Evolutionary conservation across 129 eudicot species (phyloP).

Genomic region (Calendula officinalis): DNA sequence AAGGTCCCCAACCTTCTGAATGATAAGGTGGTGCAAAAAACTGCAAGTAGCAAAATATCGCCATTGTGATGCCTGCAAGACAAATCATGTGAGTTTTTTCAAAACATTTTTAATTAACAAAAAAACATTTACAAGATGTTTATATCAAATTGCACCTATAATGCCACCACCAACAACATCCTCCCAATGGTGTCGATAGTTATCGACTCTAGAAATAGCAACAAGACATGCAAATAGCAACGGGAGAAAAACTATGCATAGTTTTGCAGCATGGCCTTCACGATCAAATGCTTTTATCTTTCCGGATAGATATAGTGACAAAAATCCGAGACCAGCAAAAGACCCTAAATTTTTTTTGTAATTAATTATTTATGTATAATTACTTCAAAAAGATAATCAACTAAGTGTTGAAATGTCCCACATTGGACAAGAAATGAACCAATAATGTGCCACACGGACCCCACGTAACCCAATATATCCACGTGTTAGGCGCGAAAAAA

Average conservation of each 20-base stretch:
- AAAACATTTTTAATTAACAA: not conserved
- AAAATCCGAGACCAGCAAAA: conserved; percentile 51
- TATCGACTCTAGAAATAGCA: conserved; percentile 36
- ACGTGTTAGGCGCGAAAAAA: too few species aligned
- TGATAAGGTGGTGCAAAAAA: conserved; percentile 82
- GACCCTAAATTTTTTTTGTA: conserved; percentile 33
- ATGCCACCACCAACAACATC: conserved; percentile 36
- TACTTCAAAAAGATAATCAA: not conserved
- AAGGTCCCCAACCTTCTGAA: conserved; percentile 68
- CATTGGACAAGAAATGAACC: too few species aligned
- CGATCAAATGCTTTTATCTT: conserved; percentile 37
- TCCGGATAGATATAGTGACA: conserved; percentile 47
- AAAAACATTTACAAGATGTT: too few species aligned
- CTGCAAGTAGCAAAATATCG: conserved; percentile 78
- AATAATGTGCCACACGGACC: too few species aligned
- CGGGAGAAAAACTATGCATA: conserved; percentile 35
- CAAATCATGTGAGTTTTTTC: not conserved
- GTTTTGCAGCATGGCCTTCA: conserved; percentile 36
- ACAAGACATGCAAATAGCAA: conserved; percentile 29
- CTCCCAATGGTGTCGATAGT: conserved; percentile 41
- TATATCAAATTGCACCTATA: conserved; percentile 40
- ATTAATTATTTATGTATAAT: not conserved
- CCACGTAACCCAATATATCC: too few species aligned
- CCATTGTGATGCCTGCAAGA: conserved; percentile 56
- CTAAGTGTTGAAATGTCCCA: too few species aligned